phyloP scores from a whole-genome alignment of 306 rosid genomes.

The Begonia fuchsioides region DNA sequence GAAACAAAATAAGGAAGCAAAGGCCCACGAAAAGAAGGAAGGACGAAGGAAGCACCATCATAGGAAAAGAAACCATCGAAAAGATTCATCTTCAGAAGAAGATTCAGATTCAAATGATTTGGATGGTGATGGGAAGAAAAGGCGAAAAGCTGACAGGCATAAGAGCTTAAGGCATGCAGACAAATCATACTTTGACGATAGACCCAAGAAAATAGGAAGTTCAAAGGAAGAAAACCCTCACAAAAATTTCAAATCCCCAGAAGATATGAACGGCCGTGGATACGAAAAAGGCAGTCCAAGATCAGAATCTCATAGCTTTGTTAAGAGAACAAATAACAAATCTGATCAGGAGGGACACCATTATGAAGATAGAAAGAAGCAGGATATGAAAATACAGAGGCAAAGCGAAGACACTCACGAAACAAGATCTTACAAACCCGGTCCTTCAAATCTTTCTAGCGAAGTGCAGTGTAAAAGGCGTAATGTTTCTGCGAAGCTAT shows the following conservation, averaged over 20 bases:
- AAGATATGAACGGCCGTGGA: conserved; percentile 19
- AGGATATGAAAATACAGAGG: conserved; percentile 15
- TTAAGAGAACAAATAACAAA: conserved; percentile 28
- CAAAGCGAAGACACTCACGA: conserved; percentile 22
- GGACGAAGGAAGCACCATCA: conserved; percentile 43
- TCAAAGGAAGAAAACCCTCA: conserved; percentile 11
- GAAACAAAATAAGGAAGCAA: conserved; percentile 33
- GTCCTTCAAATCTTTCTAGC: conserved; percentile 11
- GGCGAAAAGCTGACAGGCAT: conserved; percentile 4
- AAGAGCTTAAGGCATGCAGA: conserved; percentile 15
- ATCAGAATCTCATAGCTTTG: conserved; percentile 7
- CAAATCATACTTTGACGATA: conserved; percentile 13
- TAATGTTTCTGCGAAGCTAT: conserved; percentile 29
- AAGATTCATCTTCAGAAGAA: conserved; percentile 18
- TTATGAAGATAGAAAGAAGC: conserved; percentile 19
- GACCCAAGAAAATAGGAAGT: conserved; percentile 1
- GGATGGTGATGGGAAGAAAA: conserved; percentile 25
- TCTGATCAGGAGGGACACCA: conserved; percentile 26
- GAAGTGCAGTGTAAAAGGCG: conserved; percentile 39
- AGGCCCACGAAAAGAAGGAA: conserved; percentile 33
- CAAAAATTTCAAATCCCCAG: conserved; percentile 21
- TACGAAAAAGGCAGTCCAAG: conserved; percentile 4
- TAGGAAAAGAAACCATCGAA: conserved; percentile 35
- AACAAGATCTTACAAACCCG: conserved; percentile 14
- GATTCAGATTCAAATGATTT: conserved; percentile 43